Base-by-base conservation (phyloP, 73 alveolate genomes). In the Uronychia setigera region DNA sequence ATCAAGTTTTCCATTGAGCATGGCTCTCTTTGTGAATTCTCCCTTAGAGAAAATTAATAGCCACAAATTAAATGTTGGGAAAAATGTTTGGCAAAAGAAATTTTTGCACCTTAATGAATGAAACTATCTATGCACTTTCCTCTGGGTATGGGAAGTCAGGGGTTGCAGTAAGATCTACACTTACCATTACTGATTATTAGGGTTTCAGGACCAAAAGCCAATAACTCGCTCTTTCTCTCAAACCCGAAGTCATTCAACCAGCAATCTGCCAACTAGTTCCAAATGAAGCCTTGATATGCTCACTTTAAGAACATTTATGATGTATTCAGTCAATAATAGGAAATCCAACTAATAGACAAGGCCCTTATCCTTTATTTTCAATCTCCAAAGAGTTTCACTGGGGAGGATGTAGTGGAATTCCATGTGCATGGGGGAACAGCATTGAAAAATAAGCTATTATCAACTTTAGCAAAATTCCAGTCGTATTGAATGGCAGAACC, bases 11-110 rank as follows among this genome's bases (percentile, higher is more conserved):
- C 82, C 82, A 83, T 88, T 88, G 31, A 76, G 33, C 74, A 74
- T 59, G n/a, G 94, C 94, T 32, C 94, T 82, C 30, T 75, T 82
- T 35, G 94, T 88, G 87, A 88, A 88, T 46, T 88, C 94, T 0
- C 94, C 94, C 94, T 88, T 76, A 32, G 0, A 60, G 74, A 74
- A 67, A 82, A n/a, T n/a, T n/a, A n/a, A n/a, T 28, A 30, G 0
- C 0, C 0, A 27, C 28, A 33, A 19, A 29, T 29, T 28, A 28
- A n/a, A n/a, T n/a, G n/a, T n/a, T n/a, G n/a, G n/a, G n/a, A n/a
- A n/a, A n/a, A n/a, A n/a, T n/a, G n/a, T n/a, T n/a, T n/a, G n/a
- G n/a, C n/a, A n/a, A n/a, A n/a, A n/a, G n/a, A n/a, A n/a, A n/a
- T n/a, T n/a, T n/a, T n/a, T n/a, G n/a, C n/a, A n/a, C n/a, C n/a